Conservation (phyloP, 495 filamentous ascomycete species). For the Hypoxylon crocopeplum region DNA sequence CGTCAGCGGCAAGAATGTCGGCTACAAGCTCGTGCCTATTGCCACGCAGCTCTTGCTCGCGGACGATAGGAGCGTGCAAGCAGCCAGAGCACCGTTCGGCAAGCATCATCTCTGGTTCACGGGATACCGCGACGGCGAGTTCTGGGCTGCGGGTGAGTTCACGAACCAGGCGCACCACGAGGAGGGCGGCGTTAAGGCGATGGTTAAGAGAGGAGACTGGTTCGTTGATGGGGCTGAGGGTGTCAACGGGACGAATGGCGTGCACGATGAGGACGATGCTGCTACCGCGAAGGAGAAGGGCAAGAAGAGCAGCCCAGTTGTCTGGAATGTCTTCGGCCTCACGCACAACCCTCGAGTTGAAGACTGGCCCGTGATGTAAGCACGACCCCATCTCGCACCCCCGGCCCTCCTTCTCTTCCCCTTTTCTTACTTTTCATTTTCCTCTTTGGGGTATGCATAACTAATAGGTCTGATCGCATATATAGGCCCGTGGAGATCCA, state of each 20-base stretch:
- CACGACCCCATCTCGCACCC: no score
- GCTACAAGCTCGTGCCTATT: conserved; percentile 77
- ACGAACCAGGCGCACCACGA: conserved; percentile 71
- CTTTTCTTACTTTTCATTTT: conserved; percentile 1
- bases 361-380: conserved; percentile 68
- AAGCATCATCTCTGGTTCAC: conserved; percentile 85
- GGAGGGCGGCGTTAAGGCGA: conserved; percentile 40
- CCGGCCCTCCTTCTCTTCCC: background rate
- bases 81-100: conserved; percentile 80
- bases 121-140: conserved; percentile 75
- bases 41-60: conserved; percentile 84
- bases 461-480: conserved; percentile 2
- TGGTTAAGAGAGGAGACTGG: conserved; percentile 43
- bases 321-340: conserved; percentile 68
- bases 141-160: conserved; percentile 84
- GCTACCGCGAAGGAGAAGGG: conserved; percentile 19
- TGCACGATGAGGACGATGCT: background rate
- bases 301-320: conserved; percentile 52
- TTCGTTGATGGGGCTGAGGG: conserved; percentile 39
- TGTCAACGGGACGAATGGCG: conserved; percentile 36
- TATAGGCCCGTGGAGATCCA: conserved; percentile 65
- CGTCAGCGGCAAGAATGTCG: conserved; percentile 76
- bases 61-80: conserved; percentile 69
- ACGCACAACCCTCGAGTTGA: conserved; percentile 67
- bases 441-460: background rate